Conservation (phyloP, 352 stramenopile species). For the Phytopythium delawarense region DNA sequence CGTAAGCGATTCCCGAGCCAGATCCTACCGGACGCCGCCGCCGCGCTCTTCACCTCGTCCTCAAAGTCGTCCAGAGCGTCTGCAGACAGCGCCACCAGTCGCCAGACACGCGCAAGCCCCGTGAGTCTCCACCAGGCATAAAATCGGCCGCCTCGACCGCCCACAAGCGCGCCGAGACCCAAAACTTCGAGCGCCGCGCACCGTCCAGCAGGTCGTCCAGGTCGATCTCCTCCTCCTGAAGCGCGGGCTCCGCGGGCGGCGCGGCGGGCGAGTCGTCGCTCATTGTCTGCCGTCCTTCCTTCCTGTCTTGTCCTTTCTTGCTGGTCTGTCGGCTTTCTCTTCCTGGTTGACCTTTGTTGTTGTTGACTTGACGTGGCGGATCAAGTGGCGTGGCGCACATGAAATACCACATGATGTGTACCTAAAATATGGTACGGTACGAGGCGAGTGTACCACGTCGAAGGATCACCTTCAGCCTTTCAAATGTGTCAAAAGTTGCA, state of each 20-base stretch:
- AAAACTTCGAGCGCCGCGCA: constrained; percentile 10
- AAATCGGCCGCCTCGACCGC: background rate
- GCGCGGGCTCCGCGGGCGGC: constrained; percentile 3
- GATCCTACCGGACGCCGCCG: background rate
- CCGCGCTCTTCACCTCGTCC: constrained; percentile 45
- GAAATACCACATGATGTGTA: constrained; percentile 1
- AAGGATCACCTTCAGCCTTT: too few relatives aligned
- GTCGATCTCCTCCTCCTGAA: constrained; percentile 51
- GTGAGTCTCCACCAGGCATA: background rate
- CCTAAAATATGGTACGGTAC: background rate
- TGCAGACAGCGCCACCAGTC: constrained; percentile 10
- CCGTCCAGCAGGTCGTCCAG: constrained; percentile 80
- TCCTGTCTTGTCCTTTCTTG: background rate
- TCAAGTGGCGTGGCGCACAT: constrained; percentile 8
- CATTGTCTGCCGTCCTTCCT: background rate
- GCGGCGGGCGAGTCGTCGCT: constrained; percentile 11
- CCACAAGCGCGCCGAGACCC: background rate
- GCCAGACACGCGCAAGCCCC: background rate
- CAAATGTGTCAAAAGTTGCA: constrained; percentile 2
- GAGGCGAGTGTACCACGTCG: too few relatives aligned
- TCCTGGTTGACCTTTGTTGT: constrained; percentile 1
- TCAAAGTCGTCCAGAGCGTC: constrained; percentile 84
- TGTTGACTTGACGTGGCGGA: constrained; percentile 6
- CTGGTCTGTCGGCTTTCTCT: background rate
- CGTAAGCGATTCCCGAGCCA: background rate